Conservation (phyloP, 768 basidiomycete species). For the Mycena sanguinolenta region DNA sequence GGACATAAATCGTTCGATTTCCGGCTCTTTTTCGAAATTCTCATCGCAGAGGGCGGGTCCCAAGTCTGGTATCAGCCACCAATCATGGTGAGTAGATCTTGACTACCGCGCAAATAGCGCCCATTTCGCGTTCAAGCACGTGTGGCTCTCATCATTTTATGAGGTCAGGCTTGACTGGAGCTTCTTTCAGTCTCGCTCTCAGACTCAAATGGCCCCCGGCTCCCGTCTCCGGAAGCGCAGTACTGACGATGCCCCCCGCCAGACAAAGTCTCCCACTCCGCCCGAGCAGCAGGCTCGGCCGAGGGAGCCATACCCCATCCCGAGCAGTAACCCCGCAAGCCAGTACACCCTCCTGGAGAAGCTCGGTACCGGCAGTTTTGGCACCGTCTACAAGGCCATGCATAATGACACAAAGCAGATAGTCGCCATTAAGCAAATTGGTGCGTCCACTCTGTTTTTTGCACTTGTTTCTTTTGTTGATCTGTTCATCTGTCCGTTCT, state of each 20-base stretch:
- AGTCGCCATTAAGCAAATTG: slow-evolving; percentile 98
- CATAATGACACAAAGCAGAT: slow-evolving; percentile 95
- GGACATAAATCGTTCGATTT: slow-evolving; percentile 24
- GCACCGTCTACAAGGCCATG: slow-evolving; percentile 96
- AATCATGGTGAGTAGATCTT: slow-evolving; percentile 25
- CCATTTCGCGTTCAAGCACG: slow-evolving; percentile 16
- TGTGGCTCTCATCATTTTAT: slow-evolving; percentile 34
- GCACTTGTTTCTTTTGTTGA: slow-evolving; percentile 29
- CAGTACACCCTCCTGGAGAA: slow-evolving; percentile 96
- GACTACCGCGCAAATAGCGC: neutral
- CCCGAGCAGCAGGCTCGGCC: slow-evolving; percentile 56
- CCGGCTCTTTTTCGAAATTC: slow-evolving; percentile 12
- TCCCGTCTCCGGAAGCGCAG: slow-evolving; percentile 61
- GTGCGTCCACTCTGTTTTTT: slow-evolving; percentile 58
- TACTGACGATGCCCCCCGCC: slow-evolving; percentile 55
- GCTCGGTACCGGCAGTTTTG: slow-evolving; percentile 97
- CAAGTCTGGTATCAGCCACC: neutral
- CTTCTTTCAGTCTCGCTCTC: slow-evolving; percentile 37
- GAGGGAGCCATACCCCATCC: slow-evolving; percentile 76
- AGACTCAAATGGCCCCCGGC: slow-evolving; percentile 58
- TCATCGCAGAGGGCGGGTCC: neutral
- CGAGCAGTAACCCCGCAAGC: slow-evolving; percentile 85
- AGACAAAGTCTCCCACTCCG: slow-evolving; percentile 68
- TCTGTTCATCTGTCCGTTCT: slow-evolving; percentile 12
- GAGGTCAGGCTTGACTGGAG: slow-evolving; percentile 42